phyloP scores from a whole-genome alignment of 2,329 filamentous ascomycete genomes.

The Colletotrichum acutatum region DNA sequence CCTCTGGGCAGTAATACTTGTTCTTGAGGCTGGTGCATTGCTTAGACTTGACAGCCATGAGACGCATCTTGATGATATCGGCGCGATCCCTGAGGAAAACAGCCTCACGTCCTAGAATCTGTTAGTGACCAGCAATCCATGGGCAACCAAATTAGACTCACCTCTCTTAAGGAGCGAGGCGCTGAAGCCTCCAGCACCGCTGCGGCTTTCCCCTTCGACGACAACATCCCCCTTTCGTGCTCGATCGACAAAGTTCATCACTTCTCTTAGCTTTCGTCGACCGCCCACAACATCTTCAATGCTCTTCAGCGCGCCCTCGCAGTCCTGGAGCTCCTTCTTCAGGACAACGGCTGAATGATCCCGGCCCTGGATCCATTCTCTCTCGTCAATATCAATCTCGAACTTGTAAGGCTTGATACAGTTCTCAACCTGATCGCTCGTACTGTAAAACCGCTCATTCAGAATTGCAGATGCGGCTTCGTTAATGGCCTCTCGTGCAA shows the following conservation, averaged over 20 bases:
- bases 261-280: constrained; percentile 86
- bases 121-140: constrained; percentile 41
- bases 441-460: constrained; percentile 95
- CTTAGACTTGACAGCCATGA: constrained; percentile 88
- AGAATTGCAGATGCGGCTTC: constrained; percentile 91
- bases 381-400: constrained; percentile 92
- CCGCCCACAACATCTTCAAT: constrained; percentile 85
- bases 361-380: constrained; percentile 87
- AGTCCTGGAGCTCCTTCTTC: constrained; percentile 88
- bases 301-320: constrained; percentile 79
- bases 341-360: constrained; percentile 84
- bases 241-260: constrained; percentile 90
- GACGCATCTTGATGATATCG: constrained; percentile 89
- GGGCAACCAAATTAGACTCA: constrained; percentile 51
- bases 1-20: constrained; percentile 96
- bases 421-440: constrained; percentile 97
- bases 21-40: constrained; percentile 87
- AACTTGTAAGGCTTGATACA: constrained; percentile 99
- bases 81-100: constrained; percentile 93
- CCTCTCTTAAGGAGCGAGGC: constrained; percentile 85
- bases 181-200: constrained; percentile 93
- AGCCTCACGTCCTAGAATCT: constrained; percentile 80
- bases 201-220: constrained; percentile 84
- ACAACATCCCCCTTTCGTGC: constrained; percentile 86
- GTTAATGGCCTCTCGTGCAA: constrained; percentile 90